Base-by-base conservation (phyloP, 2,329 filamentous ascomycete genomes). In the Neofusicoccum kwambonambiense region DNA sequence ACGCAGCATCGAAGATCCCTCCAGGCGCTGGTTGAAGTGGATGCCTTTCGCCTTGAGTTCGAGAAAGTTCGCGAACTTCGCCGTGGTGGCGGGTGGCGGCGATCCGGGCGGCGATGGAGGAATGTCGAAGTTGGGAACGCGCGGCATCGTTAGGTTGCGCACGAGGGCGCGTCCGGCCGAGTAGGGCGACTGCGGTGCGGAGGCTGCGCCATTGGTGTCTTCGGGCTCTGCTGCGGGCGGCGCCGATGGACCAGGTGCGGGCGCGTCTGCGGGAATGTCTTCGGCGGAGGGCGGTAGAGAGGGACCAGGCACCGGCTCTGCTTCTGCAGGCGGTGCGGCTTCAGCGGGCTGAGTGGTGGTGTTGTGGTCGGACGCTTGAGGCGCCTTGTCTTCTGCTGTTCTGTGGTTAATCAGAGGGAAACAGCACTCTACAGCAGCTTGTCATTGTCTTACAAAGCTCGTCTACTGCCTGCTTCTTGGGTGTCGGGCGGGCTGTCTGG, bases 21-120 rank as follows among this genome's bases (percentile, higher is more conserved):
- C 86, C 8, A 95, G 80, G 67, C 90, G 88, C 70, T 87, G 82
- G 75, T 95, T 93, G 82, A 94, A 94, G 77, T 95, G 91, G 15
- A 88, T 82, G 4, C 89, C 89, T 68, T 89, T 86, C 72, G 86
- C 87, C 79, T 95, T 95, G n/a, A 94, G 83, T 51, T 86, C 82
- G 0, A 94, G 84, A 69, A 95, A 94, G 66, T 87, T 86, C 67
- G 87, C 84, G 70, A 94, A 89, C 70, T 92, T 93, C 69, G 85
- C 83, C 58, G 84, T 88, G 12, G 87, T 72, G 44, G 69, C 71
- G 47, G 77, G 75, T 19, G 78, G 77, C 13, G 79, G 78, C 13
- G 77, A 77, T 5, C 86, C 86, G 0, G 89, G 88, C 1, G 91
- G 91, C 3, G 90, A 92, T 9, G 86, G 82, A 0, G 91, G 91